A percentile compares a stretch with the other conserved stretches of the same genome.
These are phyloP conservation scores for Alternaria dauci DNA, from an alignment of 2,329 filamentous ascomycete genomes.

Conservation along the genomic window DNA sequence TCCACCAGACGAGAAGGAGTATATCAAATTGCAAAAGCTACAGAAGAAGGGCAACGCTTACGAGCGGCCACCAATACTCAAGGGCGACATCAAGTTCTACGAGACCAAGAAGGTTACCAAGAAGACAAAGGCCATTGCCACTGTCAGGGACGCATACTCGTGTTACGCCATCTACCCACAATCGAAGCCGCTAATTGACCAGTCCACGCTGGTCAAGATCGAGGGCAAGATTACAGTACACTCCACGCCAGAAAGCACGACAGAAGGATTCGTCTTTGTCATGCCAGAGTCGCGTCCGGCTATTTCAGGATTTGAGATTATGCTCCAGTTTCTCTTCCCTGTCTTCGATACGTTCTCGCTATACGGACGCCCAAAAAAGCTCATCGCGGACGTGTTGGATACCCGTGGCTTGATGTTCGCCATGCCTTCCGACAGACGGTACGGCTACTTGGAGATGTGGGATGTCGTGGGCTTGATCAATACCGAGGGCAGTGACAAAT, in stretches of 20 bases:
- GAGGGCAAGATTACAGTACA: constrained; percentile 92
- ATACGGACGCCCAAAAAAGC: constrained; percentile 85
- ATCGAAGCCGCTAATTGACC: constrained; percentile 90
- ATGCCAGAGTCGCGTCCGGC: constrained; percentile 96
- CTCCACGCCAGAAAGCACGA: constrained; percentile 75
- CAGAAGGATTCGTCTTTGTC: constrained; percentile 95
- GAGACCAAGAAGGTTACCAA: constrained; percentile 90
- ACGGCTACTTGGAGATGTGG: constrained; percentile 88
- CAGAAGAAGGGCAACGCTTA: constrained; percentile 85
- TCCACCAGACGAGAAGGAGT: constrained; percentile 93
- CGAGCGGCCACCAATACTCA: constrained; percentile 76
- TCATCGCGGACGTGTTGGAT: constrained; percentile 88
- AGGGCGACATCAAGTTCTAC: constrained; percentile 94
- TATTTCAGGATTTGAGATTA: constrained; percentile 92
- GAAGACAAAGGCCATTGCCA: constrained; percentile 88
- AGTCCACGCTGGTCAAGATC: constrained; percentile 91
- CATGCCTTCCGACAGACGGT: constrained; percentile 86
- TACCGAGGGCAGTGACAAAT: constrained; percentile 75
- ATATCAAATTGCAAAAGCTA: constrained; percentile 81
- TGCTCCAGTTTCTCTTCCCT: constrained; percentile 90
- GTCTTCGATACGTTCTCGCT: constrained; percentile 91
- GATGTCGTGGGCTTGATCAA: constrained; percentile 85
- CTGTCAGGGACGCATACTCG: constrained; percentile 87
- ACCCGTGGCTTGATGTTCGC: constrained; percentile 95
- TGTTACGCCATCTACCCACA: constrained; percentile 97